phyloP scores from a whole-genome alignment of 2,329 filamentous ascomycete genomes.

The Beauveria australis region DNA sequence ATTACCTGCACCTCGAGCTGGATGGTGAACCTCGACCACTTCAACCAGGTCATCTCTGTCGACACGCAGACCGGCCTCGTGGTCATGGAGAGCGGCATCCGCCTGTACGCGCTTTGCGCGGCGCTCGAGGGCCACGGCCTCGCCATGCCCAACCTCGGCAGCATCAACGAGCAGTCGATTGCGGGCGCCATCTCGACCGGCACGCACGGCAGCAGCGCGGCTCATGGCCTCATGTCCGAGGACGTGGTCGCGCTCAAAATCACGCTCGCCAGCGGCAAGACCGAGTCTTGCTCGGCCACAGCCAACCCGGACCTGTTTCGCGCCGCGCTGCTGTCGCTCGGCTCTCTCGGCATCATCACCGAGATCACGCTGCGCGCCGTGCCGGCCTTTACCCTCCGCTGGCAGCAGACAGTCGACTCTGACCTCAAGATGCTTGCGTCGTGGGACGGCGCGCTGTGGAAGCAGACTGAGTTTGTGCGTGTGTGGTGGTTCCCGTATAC shows the following conservation, averaged over 20 bases:
- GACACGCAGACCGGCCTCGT: slow-evolving; percentile 59
- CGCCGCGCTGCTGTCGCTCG: slow-evolving; percentile 78
- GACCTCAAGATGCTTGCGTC: slow-evolving; percentile 59
- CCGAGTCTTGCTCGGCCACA: slow-evolving; percentile 60
- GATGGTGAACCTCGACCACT: slow-evolving; percentile 88
- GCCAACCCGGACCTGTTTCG: slow-evolving; percentile 75
- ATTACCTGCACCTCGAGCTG: slow-evolving; percentile 89
- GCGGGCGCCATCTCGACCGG: slow-evolving; percentile 88
- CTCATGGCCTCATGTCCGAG: slow-evolving; percentile 77
- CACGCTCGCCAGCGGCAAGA: slow-evolving; percentile 71
- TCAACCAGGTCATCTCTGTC: slow-evolving; percentile 62
- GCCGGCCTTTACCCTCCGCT: slow-evolving; percentile 74
- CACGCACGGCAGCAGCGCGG: slow-evolving; percentile 82
- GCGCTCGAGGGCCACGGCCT: slow-evolving; percentile 68
- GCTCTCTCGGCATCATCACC: slow-evolving; percentile 82
- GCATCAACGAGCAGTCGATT: slow-evolving; percentile 90
- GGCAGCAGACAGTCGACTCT: slow-evolving; percentile 71
- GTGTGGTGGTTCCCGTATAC: slow-evolving; percentile 99
- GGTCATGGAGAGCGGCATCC: slow-evolving; percentile 80
- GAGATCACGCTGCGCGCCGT: slow-evolving; percentile 81
- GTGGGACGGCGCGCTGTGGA: slow-evolving; percentile 75
- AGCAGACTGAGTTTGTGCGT: slow-evolving; percentile 74
- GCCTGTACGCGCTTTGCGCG: slow-evolving; percentile 64
- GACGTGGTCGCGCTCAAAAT: slow-evolving; percentile 67
- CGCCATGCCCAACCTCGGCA: slow-evolving; percentile 85